Evolutionary conservation across 2,329 filamentous ascomycete species (phyloP).

Genomic region (Diaporthe ilicicola): DNA sequence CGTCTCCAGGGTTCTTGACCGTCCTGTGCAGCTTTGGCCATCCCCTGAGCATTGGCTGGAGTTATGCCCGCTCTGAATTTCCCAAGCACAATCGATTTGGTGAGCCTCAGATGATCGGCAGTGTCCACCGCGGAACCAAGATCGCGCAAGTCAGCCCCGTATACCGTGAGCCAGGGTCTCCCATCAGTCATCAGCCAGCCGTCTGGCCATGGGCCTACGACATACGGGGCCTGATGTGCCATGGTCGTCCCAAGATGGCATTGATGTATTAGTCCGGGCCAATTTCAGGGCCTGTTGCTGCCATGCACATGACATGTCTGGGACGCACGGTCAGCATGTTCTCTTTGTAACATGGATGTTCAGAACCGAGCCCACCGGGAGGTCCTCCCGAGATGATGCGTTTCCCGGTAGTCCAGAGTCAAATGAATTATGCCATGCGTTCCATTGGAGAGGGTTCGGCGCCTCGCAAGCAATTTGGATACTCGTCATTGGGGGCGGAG

Average conservation of each 20-base stretch:
- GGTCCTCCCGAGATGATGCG: not conserved
- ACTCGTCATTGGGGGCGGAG: not conserved
- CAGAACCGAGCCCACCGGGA: conserved; percentile 1
- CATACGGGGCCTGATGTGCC: not conserved
- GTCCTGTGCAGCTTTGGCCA: not conserved
- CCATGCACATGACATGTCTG: not conserved
- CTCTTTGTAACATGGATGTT: not conserved
- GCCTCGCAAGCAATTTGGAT: not conserved
- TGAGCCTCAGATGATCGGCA: not conserved
- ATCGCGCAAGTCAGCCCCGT: conserved; percentile 6
- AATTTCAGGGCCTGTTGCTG: not conserved
- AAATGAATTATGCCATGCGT: not conserved
- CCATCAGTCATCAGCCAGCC: not conserved
- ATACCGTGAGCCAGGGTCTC: not conserved
- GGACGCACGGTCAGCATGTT: not conserved
- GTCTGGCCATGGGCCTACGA: not conserved
- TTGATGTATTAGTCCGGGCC: not conserved
- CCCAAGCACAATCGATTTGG: conserved; percentile 5
- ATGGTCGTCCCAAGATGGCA: not conserved
- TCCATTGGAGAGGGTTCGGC: not conserved
- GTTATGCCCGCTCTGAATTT: not conserved
- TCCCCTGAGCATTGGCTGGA: not conserved
- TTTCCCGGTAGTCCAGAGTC: not conserved
- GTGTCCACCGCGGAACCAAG: conserved; percentile 25
- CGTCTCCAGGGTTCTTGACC: conserved; percentile 15